Evolutionary conservation across 768 basidiomycete genomes (phyloP).

Genomic region (Hydnomerulius pinastri): DNA sequence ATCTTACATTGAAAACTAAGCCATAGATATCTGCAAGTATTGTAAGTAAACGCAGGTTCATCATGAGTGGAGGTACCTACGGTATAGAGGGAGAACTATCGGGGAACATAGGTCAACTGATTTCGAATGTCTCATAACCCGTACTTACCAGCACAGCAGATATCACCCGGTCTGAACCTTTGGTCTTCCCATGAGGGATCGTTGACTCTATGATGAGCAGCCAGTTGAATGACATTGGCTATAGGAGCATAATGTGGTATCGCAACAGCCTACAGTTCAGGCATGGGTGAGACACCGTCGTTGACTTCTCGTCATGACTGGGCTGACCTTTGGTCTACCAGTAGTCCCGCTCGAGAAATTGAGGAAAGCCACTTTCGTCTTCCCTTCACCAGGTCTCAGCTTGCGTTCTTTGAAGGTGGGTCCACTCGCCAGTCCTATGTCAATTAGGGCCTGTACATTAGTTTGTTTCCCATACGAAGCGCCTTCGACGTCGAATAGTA

Average conservation of each 20-base stretch:
- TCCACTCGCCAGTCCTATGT: conserved; percentile 44
- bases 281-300: background rate
- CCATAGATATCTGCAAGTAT: conserved; percentile 61
- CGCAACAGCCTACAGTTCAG: conserved; percentile 48
- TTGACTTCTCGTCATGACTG: background rate
- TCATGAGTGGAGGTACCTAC: conserved; percentile 36
- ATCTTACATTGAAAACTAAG: conserved; percentile 55
- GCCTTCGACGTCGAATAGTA: conserved; percentile 38
- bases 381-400: conserved; percentile 60
- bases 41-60: background rate
- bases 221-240: conserved; percentile 63
- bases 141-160: conserved; percentile 56
- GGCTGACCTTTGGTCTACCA: conserved; percentile 66
- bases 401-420: conserved; percentile 49
- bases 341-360: conserved; percentile 80
- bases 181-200: conserved; percentile 46
- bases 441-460: conserved; percentile 50
- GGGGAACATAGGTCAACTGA: background rate
- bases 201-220: conserved; percentile 52
- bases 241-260: conserved; percentile 62
- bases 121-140: background rate
- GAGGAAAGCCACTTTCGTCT: conserved; percentile 68
- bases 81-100: conserved; percentile 63
- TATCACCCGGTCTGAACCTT: conserved; percentile 61
- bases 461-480: conserved; percentile 14